Base-by-base conservation (phyloP, 306 rosid genomes). In the Senna siamea region DNA sequence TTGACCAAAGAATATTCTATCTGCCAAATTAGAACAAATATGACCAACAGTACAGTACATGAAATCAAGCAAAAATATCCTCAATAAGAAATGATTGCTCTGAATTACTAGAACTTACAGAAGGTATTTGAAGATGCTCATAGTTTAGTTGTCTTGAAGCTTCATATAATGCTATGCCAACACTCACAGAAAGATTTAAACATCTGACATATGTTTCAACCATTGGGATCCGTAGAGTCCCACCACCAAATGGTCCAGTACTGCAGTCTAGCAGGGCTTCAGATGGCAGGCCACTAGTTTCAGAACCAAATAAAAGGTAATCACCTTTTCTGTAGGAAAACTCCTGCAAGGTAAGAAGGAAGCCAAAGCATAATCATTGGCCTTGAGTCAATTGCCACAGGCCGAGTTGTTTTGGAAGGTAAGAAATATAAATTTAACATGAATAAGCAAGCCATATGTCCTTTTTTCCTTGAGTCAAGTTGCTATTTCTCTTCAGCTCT, bases 161-260 rank as follows among this genome's bases (percentile, higher is more conserved):
- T 88, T 93, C 98, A 68, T 91, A 93, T 72, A 91, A 55, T 43
- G 96, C 98, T 35, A 93, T 89, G 66, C 97, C 98, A 66, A 88
- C 98, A 78, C 98, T 93, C 18, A 93, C 97, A 28, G 98, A 89
- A 12, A 89, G 94, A 85, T 91, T 93, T 72, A 93, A 85, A 85
- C 98, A 89, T 84, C 98, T 89, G 35, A 93, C 98, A 57, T 93
- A 89, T 28, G 98, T 93, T 78, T 89, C 98, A 66, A 93, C 96
- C 98, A 93, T 93, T 4, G 98, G 98, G 54, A 93, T 91, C 80
- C 73, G 81, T 15, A 93, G 41, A 5, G 87, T 82, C 22, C 96
- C 98, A 2, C 94, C 96, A 0, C 97, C 97, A 84, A 69, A 81
- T 19, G 85, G 73, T 80, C 79, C 87, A 38, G 81, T 86, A 67